Evolutionary conservation across 768 basidiomycete species (phyloP).

Genomic region (Suillus luteus): DNA sequence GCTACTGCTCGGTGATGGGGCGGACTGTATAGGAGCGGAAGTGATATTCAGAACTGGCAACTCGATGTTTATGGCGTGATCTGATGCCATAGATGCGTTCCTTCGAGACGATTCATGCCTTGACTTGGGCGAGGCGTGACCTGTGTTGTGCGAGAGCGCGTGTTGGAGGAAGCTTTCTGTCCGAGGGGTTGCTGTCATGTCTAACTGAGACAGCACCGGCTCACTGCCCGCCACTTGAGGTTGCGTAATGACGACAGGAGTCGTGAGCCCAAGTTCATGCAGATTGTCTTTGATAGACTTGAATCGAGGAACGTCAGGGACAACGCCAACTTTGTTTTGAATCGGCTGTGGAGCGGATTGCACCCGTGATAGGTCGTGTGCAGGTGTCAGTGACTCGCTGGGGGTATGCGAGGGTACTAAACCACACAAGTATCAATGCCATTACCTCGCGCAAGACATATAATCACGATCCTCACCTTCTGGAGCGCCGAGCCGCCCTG

Average conservation of each 20-base stretch:
- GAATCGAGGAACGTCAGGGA: background rate
- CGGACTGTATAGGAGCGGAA: background rate
- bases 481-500: background rate
- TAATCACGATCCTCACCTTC: background rate
- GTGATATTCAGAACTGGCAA: slow-evolving; percentile 1
- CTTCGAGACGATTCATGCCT: background rate
- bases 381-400: background rate
- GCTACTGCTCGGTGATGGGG: too few species aligned
- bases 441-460: background rate
- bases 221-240: slow-evolving; percentile 9
- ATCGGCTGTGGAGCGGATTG: background rate
- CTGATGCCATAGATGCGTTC: background rate
- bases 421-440: background rate
- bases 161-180: background rate
- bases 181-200: background rate
- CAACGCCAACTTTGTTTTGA: too few species aligned
- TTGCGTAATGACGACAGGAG: slow-evolving; percentile 5
- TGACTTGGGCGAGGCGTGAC: background rate
- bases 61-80: background rate
- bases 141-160: background rate
- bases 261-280: slow-evolving; percentile 9
- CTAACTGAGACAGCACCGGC: background rate
- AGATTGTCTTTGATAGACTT: slow-evolving; percentile 10
- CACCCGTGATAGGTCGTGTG: background rate
- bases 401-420: background rate